Evolutionary conservation across 2,329 filamentous ascomycete species (phyloP).

Genomic region (Incumbomyces lentus): DNA sequence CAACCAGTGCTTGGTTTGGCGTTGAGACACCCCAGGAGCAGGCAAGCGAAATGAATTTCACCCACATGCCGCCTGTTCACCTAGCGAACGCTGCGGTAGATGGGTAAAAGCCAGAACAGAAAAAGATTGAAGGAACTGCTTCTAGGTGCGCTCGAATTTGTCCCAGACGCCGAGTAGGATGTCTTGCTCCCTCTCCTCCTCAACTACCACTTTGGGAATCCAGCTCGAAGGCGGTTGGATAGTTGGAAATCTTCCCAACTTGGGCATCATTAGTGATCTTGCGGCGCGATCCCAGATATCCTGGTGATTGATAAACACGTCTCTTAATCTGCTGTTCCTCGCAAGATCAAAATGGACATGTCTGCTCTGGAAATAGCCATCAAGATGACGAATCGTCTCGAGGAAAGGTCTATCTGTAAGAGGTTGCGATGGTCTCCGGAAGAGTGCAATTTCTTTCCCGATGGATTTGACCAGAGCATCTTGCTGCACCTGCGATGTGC

Average conservation of each 20-base stretch:
- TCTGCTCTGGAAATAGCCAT: background rate
- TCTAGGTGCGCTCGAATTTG: background rate
- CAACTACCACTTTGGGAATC: background rate
- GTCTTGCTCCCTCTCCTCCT: background rate
- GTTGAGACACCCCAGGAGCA: too few species aligned
- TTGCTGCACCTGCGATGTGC: background rate
- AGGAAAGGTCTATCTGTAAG: background rate
- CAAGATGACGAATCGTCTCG: constrained; percentile 4
- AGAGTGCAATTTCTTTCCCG: background rate
- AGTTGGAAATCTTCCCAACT: background rate
- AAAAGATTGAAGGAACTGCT: too few species aligned
- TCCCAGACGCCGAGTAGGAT: background rate
- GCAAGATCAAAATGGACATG: background rate
- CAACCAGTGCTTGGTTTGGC: too few species aligned
- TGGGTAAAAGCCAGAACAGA: too few species aligned
- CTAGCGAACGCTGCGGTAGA: too few species aligned
- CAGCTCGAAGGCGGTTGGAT: background rate
- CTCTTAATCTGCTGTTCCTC: constrained; percentile 1
- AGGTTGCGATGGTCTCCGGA: background rate
- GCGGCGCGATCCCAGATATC: constrained; percentile 7
- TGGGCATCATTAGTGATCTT: constrained; percentile 3
- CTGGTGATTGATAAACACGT: constrained; percentile 7
- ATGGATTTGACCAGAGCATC: background rate
- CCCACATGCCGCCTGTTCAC: too few species aligned
- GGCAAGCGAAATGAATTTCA: too few species aligned